Evolutionary conservation across 352 stramenopile species (phyloP).

Genomic region (Pythium angustatum): DNA sequence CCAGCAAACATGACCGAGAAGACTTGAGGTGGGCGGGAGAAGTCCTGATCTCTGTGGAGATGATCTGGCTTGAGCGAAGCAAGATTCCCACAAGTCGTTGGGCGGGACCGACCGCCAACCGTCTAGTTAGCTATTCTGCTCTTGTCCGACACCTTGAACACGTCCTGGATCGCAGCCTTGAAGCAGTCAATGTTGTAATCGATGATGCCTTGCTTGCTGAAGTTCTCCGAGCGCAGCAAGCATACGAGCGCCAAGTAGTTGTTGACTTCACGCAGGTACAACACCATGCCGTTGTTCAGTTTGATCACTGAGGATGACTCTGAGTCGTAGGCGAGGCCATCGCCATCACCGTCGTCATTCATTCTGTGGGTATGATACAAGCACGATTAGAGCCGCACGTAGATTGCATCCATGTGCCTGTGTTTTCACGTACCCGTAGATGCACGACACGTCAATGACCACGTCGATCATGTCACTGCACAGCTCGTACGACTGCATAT

Average conservation of each 20-base stretch:
- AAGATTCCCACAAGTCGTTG: no score
- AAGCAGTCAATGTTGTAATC: constrained; percentile 99
- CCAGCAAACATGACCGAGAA: not conserved
- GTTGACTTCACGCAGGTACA: constrained; percentile 94
- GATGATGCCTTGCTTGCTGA: constrained; percentile 97
- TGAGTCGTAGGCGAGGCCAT: constrained; percentile 94
- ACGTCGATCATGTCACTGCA: constrained; percentile 99
- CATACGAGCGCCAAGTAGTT: constrained; percentile 99
- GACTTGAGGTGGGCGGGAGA: not conserved
- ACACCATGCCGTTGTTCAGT: constrained; percentile 97
- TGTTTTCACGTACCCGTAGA: constrained; percentile 88
- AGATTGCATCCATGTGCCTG: not conserved
- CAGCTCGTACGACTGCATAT: constrained; percentile 98
- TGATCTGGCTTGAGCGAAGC: no score
- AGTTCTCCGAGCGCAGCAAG: constrained; percentile 96
- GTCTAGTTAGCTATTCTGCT: constrained; percentile 41
- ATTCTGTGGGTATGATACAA: constrained; percentile 41
- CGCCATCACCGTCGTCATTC: constrained; percentile 90
- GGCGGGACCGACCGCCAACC: no score
- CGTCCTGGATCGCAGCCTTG: constrained; percentile 91
- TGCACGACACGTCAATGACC: constrained; percentile 98
- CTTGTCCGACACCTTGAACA: constrained; percentile 79
- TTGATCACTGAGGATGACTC: constrained; percentile 97
- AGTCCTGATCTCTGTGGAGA: not conserved
- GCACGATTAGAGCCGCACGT: not conserved